Evolutionary conservation across 139 green algal genomes (phyloP).

Genomic region (Edaphochlamys debaryana): DNA sequence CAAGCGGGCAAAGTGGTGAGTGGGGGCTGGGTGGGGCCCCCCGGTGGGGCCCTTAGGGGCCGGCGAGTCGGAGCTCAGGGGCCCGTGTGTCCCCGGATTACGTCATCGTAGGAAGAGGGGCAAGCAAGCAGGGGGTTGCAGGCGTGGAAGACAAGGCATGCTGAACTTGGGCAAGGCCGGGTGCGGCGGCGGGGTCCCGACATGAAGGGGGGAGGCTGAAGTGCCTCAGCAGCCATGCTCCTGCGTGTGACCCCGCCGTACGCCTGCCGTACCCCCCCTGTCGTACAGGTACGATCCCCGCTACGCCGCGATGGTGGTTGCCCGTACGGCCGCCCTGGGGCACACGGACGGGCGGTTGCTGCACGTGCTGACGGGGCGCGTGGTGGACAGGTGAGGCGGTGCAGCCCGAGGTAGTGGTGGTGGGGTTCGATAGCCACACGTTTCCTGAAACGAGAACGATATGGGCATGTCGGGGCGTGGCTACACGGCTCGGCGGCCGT

Average conservation of each 20-base stretch:
- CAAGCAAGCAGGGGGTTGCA: neutral
- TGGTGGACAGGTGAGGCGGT: slow-evolving; percentile 5
- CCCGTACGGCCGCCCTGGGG: slow-evolving; percentile 2
- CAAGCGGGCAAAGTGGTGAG: slow-evolving; percentile 20
- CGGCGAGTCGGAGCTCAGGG: no score
- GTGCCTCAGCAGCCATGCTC: no score
- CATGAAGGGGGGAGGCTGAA: no score
- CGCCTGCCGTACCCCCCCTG: no score
- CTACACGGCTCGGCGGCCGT: no score
- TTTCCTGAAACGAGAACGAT: no score
- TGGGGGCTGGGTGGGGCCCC: neutral
- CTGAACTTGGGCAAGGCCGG: neutral
- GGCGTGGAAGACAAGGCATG: neutral
- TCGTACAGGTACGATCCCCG: slow-evolving; percentile 27
- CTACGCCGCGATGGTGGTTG: slow-evolving; percentile 9
- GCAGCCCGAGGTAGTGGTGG: neutral
- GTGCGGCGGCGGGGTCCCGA: no score
- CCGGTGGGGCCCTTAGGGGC: no score
- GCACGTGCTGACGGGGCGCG: neutral
- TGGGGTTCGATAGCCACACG: neutral
- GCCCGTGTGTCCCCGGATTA: no score
- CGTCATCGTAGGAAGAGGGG: neutral
- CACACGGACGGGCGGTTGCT: slow-evolving; percentile 27
- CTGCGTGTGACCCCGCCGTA: no score
- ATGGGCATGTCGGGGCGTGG: no score